Evolutionary conservation across 2,329 filamentous ascomycete species (phyloP), one percentile per base, ranked within the genome.

Genomic region (Colletotrichum australisinense): DNA sequence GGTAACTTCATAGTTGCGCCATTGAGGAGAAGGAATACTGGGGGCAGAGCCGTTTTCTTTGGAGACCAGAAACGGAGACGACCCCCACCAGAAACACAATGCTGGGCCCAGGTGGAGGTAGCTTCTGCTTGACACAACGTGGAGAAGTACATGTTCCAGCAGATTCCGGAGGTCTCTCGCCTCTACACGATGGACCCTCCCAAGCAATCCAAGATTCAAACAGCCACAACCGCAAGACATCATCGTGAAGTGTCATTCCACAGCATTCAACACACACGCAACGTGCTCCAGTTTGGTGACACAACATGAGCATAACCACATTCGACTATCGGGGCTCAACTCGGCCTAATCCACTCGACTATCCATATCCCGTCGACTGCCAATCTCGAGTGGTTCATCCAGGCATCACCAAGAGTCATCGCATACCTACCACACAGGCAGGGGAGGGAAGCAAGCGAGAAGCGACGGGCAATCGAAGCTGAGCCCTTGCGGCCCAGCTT

Each of bases 91-190:
- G 52, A 42, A 73, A 60, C 66, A 64, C 55, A 14, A 12, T 4
- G 9, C n/a, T 53, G 26, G 66, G 42, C 35, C 35, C 4, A 1
- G 35, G 32, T 62, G 55, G 67, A 70, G 46, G 60, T 73, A 70
- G 28, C 49, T 32, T 30, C 32, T 16, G 56, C n/a, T 11, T 8
- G 49, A 1, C 16, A 19, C 2, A 11, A 46, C 56, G 46, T 62
- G 56, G 60, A 66, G 22, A 66, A 66, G 28, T 71, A 73, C 71
- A 42, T 16, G 22, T 70, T 66, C 56, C 6, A 71, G 49, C 46
- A 56, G 49, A 30, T 71, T 70, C 67, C 30, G 62, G 46, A 71
- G 26, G 67, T 62, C 67, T 32, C 59, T 67, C 12, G 8, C 26
- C 14, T 16, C 59, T 22, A 19, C 32, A 16, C 26, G 38, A 42